Evolutionary conservation across 2,329 filamentous ascomycete species (phyloP), one percentile per base, ranked within the genome.

Genomic region (Dothideomycetidae sp.): DNA sequence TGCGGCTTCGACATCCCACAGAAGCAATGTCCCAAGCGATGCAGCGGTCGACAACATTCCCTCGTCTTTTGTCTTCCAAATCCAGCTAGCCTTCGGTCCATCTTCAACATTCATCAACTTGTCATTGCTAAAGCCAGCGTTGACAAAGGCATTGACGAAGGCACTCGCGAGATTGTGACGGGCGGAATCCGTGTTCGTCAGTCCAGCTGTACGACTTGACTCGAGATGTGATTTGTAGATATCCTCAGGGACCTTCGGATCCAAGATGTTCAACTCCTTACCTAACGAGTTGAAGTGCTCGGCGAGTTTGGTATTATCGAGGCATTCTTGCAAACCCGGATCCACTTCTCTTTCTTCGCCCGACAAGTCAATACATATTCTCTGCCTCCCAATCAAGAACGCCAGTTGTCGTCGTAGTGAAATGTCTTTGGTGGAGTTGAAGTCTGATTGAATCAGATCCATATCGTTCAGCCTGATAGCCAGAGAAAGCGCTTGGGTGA

Each of bases 171-270:
- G 70, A 53, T 98, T 98, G 66, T 98, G 88, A 50, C 85, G 74
- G 18, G 88, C 86, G 7, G 90, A 98, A 56, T 98, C 90, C 32
- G 92, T 75, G 55, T 94, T 94, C 9, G 88, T 94, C 62, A 93
- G 73, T 23, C 85, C 86, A 15, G 84, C 83, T 37, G 92, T 90
- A 44, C 92, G 75, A 51, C 79, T 93, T 63, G 82, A 96, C 62
- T 98, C 90, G 4, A 98, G 72, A 60, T 98, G 90, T 54, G 85
- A 93, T 68, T 98, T 98, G 72, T 98, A 98, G 51, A 98, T 98
- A 52, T 98, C 92, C 56, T 98, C 90, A 0, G 88, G 92, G 30
- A 83, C 82, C 66, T 94, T 96, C 23, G 90, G 90, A 45, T 98
- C 90, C 29, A 96, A 67, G 36, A 98, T 88, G 59, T 98, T 96